Evolutionary conservation across 2,329 filamentous ascomycete genomes (phyloP), one percentile per base, ranked within the genome.

Genomic region (Verticillium zaregamsianum): DNA sequence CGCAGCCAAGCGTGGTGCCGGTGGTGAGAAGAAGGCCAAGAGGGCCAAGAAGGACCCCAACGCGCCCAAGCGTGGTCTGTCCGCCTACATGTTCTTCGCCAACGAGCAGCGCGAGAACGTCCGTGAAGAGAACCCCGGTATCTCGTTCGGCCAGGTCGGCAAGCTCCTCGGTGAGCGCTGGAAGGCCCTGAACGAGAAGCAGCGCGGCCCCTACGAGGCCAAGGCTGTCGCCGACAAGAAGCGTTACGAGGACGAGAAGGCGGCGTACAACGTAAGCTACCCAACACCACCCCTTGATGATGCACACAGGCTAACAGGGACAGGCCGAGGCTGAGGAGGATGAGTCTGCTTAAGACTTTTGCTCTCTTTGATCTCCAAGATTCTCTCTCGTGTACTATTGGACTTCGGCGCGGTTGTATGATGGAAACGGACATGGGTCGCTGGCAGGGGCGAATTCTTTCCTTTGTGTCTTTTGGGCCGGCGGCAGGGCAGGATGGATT

Each of bases 81-180:
- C 95, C 60, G 95, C 95, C 67, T 99, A 99, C 88, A 99, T 99
- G 95, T 98, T 98, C 90, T 99, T 98, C 78, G 95, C 95, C 87
- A 98, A 98, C 76, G 95, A 98, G 82, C 92, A 97, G 82, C 93
- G 95, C 71, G 94, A 98, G 76, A 96, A 95, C 79, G 95, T 99
- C 71, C 92, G 95, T 72, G 93, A 97, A 77, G 94, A 98, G 80
- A 98, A 98, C 86, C 94, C 94, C 45, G 94, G 93, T 72, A 97
- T 98, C 82, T 90, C 90, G 70, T 99, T 99, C 80, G 95, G 92
- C 73, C 93, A 98, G 80, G 94, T 99, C 73, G 95, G 95, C 82
- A 98, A 98, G 87, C 86, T 95, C 73, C 92, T 99, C 64, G 95
- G 95, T 80, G 93, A 97, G 87, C 90, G 91, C 83, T 99, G 95